These are phyloP conservation scores for Ilex aquifolium DNA, from an alignment of 257 asterid genomes.

Conservation along the genomic window DNA sequence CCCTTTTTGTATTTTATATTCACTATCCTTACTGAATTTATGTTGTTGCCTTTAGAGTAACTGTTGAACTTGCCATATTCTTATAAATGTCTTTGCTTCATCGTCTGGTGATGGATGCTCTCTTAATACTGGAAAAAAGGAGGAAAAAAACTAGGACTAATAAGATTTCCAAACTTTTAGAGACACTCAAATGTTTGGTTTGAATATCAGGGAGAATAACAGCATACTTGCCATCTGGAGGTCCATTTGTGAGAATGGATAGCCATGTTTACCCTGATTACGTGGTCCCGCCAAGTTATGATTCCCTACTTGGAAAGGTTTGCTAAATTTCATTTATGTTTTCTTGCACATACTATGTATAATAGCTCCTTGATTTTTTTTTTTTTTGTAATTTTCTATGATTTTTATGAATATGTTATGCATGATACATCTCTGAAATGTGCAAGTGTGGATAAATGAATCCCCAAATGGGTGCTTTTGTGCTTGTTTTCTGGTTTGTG, in stretches of 20 bases:
- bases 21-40: not conserved
- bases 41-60: not conserved
- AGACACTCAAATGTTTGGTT: not conserved
- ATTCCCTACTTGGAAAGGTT: conserved; percentile 97
- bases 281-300: conserved; percentile 99
- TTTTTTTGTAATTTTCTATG: not conserved
- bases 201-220: conserved; percentile 77
- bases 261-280: conserved; percentile 97
- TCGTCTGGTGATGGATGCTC: not conserved
- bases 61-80: not conserved
- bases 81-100: not conserved
- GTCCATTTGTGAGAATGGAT: conserved; percentile 98
- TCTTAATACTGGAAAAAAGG: not conserved
- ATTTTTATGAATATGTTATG: not conserved
- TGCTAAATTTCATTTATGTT: conserved; percentile 10
- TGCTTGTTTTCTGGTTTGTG: too few species aligned
- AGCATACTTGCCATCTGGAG: conserved; percentile 92
- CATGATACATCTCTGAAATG: too few species aligned
- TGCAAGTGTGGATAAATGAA: too few species aligned
- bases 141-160: not conserved
- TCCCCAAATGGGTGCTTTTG: too few species aligned
- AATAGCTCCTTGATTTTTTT: not conserved
- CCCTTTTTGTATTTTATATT: not conserved
- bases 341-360: not conserved
- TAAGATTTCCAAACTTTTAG: not conserved